phyloP scores from a whole-genome alignment of 1,284 basidiomycete species.

The Malassezia vespertilionis region DNA sequence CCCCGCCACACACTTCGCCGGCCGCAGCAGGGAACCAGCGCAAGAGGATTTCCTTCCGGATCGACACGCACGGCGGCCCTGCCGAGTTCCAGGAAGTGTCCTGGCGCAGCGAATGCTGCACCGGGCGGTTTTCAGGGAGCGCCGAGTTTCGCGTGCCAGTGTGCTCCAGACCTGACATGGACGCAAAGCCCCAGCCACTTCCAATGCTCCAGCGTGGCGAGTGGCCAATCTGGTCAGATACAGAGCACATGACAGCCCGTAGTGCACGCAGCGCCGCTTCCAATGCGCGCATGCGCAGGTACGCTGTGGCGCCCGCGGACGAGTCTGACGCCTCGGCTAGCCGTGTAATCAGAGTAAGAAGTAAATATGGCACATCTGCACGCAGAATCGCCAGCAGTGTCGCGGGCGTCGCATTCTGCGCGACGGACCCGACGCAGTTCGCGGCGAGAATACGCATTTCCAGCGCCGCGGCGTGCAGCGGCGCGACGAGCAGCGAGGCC shows the following conservation, averaged over 20 bases:
- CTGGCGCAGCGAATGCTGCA: background rate
- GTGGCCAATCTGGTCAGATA: constrained; percentile 33
- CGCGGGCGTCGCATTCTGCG: constrained; percentile 17
- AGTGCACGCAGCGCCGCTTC: constrained; percentile 29
- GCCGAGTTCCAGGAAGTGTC: background rate
- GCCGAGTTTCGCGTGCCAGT: background rate
- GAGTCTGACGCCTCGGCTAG: background rate
- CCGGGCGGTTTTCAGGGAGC: background rate
- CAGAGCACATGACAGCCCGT: constrained; percentile 27
- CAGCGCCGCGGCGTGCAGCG: background rate
- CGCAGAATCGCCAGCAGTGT: constrained; percentile 18
- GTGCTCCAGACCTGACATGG: background rate
- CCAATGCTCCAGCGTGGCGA: constrained; percentile 36
- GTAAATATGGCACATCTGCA: constrained; percentile 8
- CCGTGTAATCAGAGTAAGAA: constrained; percentile 1
- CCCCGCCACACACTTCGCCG: background rate
- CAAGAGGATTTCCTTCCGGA: too few species aligned
- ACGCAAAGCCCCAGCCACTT: constrained; percentile 23
- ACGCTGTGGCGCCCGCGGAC: background rate
- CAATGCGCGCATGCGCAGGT: constrained; percentile 2
- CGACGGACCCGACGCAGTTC: constrained; percentile 21
- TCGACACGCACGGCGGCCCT: background rate
- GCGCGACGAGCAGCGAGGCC: constrained; percentile 2
- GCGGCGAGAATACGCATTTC: constrained; percentile 15
- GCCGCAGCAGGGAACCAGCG: too few species aligned